A percentile compares a stretch with the other conserved stretches of the same genome.
phyloP scores from a whole-genome alignment of 1,284 basidiomycete genomes.

The Heliocybe sulcata region DNA sequence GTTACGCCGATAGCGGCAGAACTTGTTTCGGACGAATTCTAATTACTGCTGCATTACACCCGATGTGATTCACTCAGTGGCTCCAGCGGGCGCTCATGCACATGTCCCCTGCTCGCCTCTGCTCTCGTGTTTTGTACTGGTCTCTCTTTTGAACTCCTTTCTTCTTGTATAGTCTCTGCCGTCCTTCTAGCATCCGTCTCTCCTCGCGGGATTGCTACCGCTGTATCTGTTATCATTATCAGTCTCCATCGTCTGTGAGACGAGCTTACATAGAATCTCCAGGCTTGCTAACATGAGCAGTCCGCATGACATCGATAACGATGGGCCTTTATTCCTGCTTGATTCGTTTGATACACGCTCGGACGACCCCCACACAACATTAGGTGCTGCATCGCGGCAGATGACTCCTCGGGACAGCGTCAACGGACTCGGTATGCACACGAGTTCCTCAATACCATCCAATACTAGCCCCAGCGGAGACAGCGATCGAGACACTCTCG shows the following conservation, averaged over 20 bases:
- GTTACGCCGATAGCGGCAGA: background rate
- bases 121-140: conserved; percentile 5
- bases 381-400: background rate
- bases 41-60: background rate
- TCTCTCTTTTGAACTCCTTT: conserved; percentile 7
- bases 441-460: background rate
- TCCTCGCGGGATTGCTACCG: background rate
- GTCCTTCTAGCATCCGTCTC: conserved; percentile 8
- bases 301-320: conserved; percentile 45
- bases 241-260: conserved; percentile 14
- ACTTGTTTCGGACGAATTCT: background rate
- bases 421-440: background rate
- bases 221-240: conserved; percentile 6
- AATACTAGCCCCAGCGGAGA: background rate
- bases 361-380: conserved; percentile 1
- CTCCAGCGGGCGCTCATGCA: background rate
- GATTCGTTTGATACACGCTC: conserved; percentile 33
- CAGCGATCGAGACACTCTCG: background rate
- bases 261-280: conserved; percentile 12
- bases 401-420: background rate
- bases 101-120: background rate
- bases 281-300: conserved; percentile 30
- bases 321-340: conserved; percentile 43
- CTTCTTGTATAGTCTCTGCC: conserved; percentile 14
- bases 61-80: background rate